Evolutionary conservation across 768 basidiomycete species (phyloP), one percentile per base, ranked within the genome.

Genomic region (Megacollybia marginata): DNA sequence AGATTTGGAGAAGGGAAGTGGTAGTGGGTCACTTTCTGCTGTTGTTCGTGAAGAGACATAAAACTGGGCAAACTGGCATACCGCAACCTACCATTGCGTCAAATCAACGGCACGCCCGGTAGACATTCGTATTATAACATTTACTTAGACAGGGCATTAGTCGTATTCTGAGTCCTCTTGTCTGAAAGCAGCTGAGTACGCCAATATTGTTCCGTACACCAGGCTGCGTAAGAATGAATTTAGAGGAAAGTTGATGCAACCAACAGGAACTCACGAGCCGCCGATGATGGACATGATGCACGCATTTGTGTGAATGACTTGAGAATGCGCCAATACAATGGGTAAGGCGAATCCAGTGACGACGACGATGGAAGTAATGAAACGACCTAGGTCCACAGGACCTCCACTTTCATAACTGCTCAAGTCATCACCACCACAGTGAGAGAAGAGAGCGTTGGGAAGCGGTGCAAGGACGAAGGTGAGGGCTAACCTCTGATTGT

Each of bases 401-500:
- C 83, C 82, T 10, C 82, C 68, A 52, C 73, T 71, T 46, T 83
- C 83, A 64, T 88, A 88, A 53, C 84, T 72, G 2, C 87, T 79
- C 64, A 94, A 86, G 57, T 97, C 93, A 62, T 96, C 94, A 10
- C 76, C 77, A 45, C 87, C 90, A 65, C 93, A 96, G 65, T 93
- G 85, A n/a, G 91, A 73, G 65, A 93, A 98, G 43, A 98, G 60
- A 12, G 92, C 88, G 62, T 99, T 99, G 4, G 96, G 96, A 16
- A 98, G 72, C 19, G 96, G 96, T 1, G 96, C 96, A 57, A 97
- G 75, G 33, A 97, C 88, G 66, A 98, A 99, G 16, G 85, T 94
- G 52, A 96, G 69, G 9, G 96, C 96, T 97, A 34, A 15, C 2
- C 23, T 3, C 23, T 6, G 6, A 28, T 6, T 6, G 15, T 15